Conservation (phyloP, 164 flowering plant species). For the Vitis cinerea region DNA sequence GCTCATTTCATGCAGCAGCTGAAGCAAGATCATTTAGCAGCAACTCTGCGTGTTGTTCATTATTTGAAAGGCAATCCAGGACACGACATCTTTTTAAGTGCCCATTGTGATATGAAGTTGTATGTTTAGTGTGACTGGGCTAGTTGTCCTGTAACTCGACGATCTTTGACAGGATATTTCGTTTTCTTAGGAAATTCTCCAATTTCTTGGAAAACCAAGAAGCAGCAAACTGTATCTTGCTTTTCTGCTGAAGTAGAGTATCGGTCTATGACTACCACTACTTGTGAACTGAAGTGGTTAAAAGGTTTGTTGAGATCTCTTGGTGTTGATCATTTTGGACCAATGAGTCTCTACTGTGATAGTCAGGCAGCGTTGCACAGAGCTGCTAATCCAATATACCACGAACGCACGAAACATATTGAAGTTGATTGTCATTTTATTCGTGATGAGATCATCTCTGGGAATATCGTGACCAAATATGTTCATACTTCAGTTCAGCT, state of each 20-base stretch:
- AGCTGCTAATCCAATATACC: not conserved
- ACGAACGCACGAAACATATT: not conserved
- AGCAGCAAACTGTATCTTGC: slow-evolving; percentile 3
- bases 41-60: too few relatives aligned
- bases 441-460: not conserved
- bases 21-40: too few relatives aligned
- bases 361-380: slow-evolving; percentile 1
- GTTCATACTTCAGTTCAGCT: not conserved
- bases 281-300: slow-evolving; percentile 7
- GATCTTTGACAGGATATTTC: not conserved
- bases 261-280: slow-evolving; percentile 1
- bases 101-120: too few relatives aligned
- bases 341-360: slow-evolving; percentile 1
- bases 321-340: not conserved
- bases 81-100: too few relatives aligned
- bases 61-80: too few relatives aligned
- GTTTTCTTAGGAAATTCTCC: not conserved
- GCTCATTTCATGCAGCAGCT: too few relatives aligned
- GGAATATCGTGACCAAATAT: not conserved
- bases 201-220: slow-evolving; percentile 12
- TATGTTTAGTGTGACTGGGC: too few relatives aligned
- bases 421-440: not conserved
- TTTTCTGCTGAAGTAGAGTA: slow-evolving; percentile 11
- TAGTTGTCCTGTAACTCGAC: too few relatives aligned
- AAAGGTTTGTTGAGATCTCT: not conserved